These are phyloP conservation scores for Tephrocybe sp. DNA, from an alignment of 768 basidiomycete species.

Conservation along the genomic window DNA sequence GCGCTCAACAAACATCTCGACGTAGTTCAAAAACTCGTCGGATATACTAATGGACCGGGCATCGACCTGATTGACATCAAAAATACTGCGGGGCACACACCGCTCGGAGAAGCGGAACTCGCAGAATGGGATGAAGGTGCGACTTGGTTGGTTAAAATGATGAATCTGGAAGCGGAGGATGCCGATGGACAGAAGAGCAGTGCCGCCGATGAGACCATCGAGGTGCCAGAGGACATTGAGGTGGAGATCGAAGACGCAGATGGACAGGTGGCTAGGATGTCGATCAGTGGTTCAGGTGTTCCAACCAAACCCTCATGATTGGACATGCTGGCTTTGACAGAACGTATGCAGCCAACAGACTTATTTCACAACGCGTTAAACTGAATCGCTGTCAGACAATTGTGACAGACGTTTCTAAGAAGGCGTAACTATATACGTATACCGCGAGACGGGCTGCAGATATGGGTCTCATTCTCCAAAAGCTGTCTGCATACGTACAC, in stretches of 20 bases:
- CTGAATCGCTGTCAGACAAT: too few species aligned
- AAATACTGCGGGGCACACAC: conserved; percentile 70
- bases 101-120: conserved; percentile 81
- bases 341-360: too few species aligned
- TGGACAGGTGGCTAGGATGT: conserved; percentile 67
- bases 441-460: too few species aligned
- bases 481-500: too few species aligned
- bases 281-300: conserved; percentile 39
- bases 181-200: conserved; percentile 33
- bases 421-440: too few species aligned
- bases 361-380: too few species aligned
- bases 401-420: too few species aligned
- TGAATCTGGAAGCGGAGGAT: conserved; percentile 62
- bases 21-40: conserved; percentile 59
- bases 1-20: conserved; percentile 78
- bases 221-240: conserved; percentile 47
- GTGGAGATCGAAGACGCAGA: conserved; percentile 75
- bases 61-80: conserved; percentile 72
- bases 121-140: conserved; percentile 85
- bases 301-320: conserved; percentile 5
- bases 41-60: conserved; percentile 58
- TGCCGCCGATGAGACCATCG: conserved; percentile 35
- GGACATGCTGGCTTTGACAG: too few species aligned
- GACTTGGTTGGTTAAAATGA: conserved; percentile 77
- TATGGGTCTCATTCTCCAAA: too few species aligned